Evolutionary conservation across 305 asterid genomes (phyloP).

Genomic region (Rubia peregrina): DNA sequence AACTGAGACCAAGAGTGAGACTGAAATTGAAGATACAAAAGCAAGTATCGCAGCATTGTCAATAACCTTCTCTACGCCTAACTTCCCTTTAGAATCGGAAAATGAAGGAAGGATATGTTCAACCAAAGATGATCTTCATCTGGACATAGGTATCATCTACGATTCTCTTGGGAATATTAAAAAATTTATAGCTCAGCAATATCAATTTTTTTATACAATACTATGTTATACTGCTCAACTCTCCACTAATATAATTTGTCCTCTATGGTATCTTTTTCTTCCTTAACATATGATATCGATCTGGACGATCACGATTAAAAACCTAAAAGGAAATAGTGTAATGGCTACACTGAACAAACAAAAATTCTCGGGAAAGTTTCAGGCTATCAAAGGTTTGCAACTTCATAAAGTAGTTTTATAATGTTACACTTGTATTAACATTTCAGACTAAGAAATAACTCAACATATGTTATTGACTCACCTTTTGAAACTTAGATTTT

Average conservation of each 20-base stretch:
- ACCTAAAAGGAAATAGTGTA: conserved; percentile 49
- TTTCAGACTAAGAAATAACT: background rate
- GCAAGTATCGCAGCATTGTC: conserved; percentile 49
- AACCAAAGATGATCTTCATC: conserved; percentile 40
- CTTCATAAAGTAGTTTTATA: background rate
- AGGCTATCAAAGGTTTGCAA: conserved; percentile 61
- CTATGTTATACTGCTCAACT: background rate
- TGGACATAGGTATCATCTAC: conserved; percentile 60
- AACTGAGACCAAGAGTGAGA: conserved; percentile 42
- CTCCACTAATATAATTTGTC: background rate
- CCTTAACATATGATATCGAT: conserved; percentile 61
- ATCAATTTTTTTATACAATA: too few species aligned
- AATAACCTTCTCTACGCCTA: conserved; percentile 45
- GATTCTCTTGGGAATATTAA: background rate
- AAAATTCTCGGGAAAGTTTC: conserved; percentile 62
- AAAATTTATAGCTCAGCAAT: background rate
- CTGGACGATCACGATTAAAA: conserved; percentile 74
- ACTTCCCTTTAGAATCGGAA: conserved; percentile 47
- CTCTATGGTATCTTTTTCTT: background rate
- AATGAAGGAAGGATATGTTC: conserved; percentile 31
- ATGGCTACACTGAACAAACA: conserved; percentile 61
- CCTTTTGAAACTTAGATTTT: background rate
- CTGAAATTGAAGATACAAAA: conserved; percentile 44
- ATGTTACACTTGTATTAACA: too few species aligned
- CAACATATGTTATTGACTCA: background rate